A percentile compares a stretch with the other conserved stretches of the same genome.
Evolutionary conservation across 441 rosid species (phyloP).

Genomic region (Breynia disticha): DNA sequence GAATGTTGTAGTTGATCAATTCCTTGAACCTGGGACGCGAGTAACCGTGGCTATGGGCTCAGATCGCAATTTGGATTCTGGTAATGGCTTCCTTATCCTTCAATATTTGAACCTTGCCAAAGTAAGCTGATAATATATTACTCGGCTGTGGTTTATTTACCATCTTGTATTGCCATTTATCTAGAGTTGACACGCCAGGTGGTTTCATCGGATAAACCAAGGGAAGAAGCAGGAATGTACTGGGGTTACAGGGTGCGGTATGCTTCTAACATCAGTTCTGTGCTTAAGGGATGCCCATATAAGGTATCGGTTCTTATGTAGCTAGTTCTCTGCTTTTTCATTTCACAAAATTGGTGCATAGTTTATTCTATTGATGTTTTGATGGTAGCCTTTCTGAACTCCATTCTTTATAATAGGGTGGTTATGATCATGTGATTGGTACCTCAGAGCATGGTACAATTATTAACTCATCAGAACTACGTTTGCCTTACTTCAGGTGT

Average conservation of each 20-base stretch:
- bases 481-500: constrained; percentile 67
- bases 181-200: constrained; percentile 57
- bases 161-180: constrained; percentile 25
- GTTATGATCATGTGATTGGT: constrained; percentile 83
- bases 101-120: constrained; percentile 2
- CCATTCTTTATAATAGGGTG: constrained; percentile 46
- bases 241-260: constrained; percentile 98
- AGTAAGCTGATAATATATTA: background rate
- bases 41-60: constrained; percentile 90
- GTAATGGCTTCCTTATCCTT: constrained; percentile 22
- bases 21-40: constrained; percentile 66
- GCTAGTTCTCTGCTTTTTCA: background rate
- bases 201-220: constrained; percentile 62
- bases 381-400: constrained; percentile 13
- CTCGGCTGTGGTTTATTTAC: background rate
- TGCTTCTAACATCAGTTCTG: constrained; percentile 69
- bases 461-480: constrained; percentile 58
- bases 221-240: constrained; percentile 68
- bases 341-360: background rate
- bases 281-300: constrained; percentile 52
- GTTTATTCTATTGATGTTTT: constrained; percentile 5
- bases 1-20: constrained; percentile 66
- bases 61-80: constrained; percentile 50
- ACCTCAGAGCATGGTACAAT: constrained; percentile 88
- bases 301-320: constrained; percentile 29